Base-by-base conservation (phyloP, 2,329 filamentous ascomycete species). In the Pseudogymnoascus verrucosus region DNA sequence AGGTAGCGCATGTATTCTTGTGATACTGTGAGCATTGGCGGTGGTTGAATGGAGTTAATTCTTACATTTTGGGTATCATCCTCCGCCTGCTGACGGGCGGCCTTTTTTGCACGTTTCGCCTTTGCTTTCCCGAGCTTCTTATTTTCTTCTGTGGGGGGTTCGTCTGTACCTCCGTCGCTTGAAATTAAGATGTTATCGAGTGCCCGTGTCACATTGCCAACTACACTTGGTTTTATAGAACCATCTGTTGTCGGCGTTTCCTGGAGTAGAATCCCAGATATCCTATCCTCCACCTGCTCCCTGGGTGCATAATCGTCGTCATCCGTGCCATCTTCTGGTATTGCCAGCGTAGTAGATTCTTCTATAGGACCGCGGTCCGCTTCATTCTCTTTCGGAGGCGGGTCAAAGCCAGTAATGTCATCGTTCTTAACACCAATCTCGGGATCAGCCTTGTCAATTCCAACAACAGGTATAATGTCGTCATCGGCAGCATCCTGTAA, bases 1-100 rank as follows among this genome's bases (percentile, higher is more conserved):
- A 90, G 1, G 76, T 75, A 1, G 77, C 77, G 72, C 87, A 90
- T 64, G 76, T 79, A 65, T 82, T 78, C 61, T 78, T 72, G 6
- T 21, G 5, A 59, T 16, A 31, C 68, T 23, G 68, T 62, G 37
- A 62, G 59, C 51, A 19, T 64, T 16, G 39, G 11, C n/a, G 12
- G 40, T 28, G 16, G 40, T 31, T 19, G n/a, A 36, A 63, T 26
- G 37, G 42, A 34, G 26, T 26, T 51, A 26, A 42, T 23, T 34
- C 28, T 34, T 37, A 54, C 63, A 36, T 12, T 42, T 59, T 59
- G 19, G 21, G 31, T 54, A 62, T 28, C 26, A 19, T 65, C 64
- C 26, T 64, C 67, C 11, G 63, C 60, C 42, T 67, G 64, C 63
- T 69, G 66, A 44, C 74, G 73, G 4, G 78, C 79, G 12, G 78